Base-by-base conservation (phyloP, 2,329 filamentous ascomycete species). In the Pseudocercospora fuligena region DNA sequence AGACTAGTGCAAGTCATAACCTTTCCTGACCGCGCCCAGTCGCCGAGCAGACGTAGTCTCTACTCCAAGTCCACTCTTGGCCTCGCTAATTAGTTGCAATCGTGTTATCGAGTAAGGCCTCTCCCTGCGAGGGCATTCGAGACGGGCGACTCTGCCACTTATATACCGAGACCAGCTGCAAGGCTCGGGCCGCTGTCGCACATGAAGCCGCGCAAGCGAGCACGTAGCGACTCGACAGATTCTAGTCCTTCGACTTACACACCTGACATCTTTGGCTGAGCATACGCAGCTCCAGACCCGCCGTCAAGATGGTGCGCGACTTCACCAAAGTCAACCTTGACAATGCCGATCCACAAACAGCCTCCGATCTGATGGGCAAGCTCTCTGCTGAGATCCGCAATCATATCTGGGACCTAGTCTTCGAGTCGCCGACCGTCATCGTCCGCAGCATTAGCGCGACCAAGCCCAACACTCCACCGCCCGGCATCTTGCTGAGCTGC, bases 401-500 rank as follows among this genome's bases (percentile, higher is more conserved):
- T 14, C 36, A 40, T 14, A 40, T 40, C 36, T 40, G 36, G 36
- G 36, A 40, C 16, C 36, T 40, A 14, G 36, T 40, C 36, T 40
- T 40, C 14, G 36, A 40, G 36, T 40, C 36, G 14, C 14, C 36
- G 5, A 16, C 36, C 4, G 36, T 40, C 36, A 6, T 40, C 11
- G 16, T 40, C 36, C 36, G 36, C 36, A 40, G 36, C 3, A 36
- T 12, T 5, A 36, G 33, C 2, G 9, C 11, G 11, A 14, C 31
- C 59, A 66, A 60, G 19, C 16, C 53, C 19, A 19, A 33, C 11
- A 33, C 31, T 12, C 11, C 29, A 29, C 40, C 56, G 5, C 66
- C 61, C 2, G 64, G 59, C 9, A 53, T 71, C 1, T 27, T 71
- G 1, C 21, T 66, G n/a, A 54, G 60, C 27, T 68, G 69, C 60